phyloP scores from a whole-genome alignment of 352 stramenopile species.

The Elongisporangium undulatum region DNA sequence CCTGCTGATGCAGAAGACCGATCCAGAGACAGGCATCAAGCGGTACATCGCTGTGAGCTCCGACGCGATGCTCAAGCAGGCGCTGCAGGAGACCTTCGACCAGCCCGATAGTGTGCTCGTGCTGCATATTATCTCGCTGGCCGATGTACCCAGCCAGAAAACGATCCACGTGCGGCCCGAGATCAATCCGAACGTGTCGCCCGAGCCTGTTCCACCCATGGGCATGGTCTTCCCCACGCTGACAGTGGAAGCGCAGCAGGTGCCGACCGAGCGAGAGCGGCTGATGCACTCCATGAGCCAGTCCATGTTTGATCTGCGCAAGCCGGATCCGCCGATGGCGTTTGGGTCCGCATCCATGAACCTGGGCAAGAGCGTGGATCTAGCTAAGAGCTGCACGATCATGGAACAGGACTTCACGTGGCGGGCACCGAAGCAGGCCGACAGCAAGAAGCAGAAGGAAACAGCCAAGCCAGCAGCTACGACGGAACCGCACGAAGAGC shows the following conservation, averaged over 20 bases:
- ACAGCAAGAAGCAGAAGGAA: constrained; percentile 4
- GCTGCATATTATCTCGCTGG: constrained; percentile 71
- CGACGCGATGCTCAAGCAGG: constrained; percentile 44
- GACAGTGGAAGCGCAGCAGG: constrained; percentile 38
- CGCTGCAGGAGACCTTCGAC: constrained; percentile 69
- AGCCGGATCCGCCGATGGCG: constrained; percentile 15
- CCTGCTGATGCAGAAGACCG: constrained; percentile 49
- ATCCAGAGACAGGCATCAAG: constrained; percentile 19
- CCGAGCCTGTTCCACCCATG: constrained; percentile 60
- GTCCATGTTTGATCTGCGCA: constrained; percentile 52
- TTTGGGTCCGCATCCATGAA: constrained; percentile 7
- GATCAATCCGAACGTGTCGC: constrained; percentile 81
- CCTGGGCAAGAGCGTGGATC: constrained; percentile 9
- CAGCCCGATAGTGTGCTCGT: constrained; percentile 53
- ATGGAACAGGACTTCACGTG: constrained; percentile 54
- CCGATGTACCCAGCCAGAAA: constrained; percentile 40
- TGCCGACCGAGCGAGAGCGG: constrained; percentile 22
- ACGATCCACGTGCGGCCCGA: constrained; percentile 71
- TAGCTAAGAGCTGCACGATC: constrained; percentile 25
- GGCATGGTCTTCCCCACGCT: constrained; percentile 72
- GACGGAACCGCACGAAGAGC: not conserved
- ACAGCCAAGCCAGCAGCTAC: constrained; percentile 3
- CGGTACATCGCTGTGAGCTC: constrained; percentile 59
- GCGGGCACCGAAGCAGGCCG: constrained; percentile 2
- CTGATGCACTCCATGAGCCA: constrained; percentile 41